A percentile compares a stretch with the other conserved stretches of the same genome.
These are phyloP conservation scores for Lolium rigidum DNA, from an alignment of 176 grass and related monocot species.

Conservation along the genomic window DNA sequence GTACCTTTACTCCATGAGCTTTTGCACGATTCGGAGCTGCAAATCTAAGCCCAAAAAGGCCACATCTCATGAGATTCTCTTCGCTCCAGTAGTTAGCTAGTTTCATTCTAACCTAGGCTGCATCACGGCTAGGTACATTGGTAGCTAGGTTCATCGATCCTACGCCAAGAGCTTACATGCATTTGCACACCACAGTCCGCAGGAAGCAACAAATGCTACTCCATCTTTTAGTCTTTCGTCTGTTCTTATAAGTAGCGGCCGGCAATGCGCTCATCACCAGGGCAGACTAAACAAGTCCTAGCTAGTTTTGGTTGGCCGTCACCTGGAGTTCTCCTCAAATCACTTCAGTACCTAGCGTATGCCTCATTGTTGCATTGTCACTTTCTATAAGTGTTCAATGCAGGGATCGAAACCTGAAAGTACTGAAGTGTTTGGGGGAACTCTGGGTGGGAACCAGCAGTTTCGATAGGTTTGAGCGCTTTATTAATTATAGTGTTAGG, in stretches of 20 bases:
- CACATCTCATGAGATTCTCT: slow-evolving; percentile 40
- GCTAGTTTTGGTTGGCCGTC: slow-evolving; percentile 3
- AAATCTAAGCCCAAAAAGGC: slow-evolving; percentile 22
- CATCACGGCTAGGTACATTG: slow-evolving; percentile 62
- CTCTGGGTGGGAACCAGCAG: neutral
- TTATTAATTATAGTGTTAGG: neutral
- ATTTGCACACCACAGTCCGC: slow-evolving; percentile 7
- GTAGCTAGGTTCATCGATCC: slow-evolving; percentile 15
- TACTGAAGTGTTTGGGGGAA: slow-evolving; percentile 5
- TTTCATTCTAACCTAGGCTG: slow-evolving; percentile 51
- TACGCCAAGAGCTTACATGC: neutral
- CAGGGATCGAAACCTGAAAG: no score
- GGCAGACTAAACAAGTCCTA: slow-evolving; percentile 34
- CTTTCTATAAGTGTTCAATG: neutral
- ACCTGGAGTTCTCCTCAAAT: slow-evolving; percentile 46
- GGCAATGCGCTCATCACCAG: slow-evolving; percentile 45
- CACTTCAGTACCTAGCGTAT: slow-evolving; percentile 42
- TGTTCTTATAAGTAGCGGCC: slow-evolving; percentile 65
- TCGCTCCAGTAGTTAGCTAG: neutral
- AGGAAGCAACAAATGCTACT: slow-evolving; percentile 16
- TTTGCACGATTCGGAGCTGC: slow-evolving; percentile 34
- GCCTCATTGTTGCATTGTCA: slow-evolving; percentile 15
- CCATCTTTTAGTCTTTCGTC: neutral
- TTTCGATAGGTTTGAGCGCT: neutral
- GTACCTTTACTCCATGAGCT: slow-evolving; percentile 12